Evolutionary conservation across 106 monocot species (phyloP).

Genomic region (Iris macrosiphon): DNA sequence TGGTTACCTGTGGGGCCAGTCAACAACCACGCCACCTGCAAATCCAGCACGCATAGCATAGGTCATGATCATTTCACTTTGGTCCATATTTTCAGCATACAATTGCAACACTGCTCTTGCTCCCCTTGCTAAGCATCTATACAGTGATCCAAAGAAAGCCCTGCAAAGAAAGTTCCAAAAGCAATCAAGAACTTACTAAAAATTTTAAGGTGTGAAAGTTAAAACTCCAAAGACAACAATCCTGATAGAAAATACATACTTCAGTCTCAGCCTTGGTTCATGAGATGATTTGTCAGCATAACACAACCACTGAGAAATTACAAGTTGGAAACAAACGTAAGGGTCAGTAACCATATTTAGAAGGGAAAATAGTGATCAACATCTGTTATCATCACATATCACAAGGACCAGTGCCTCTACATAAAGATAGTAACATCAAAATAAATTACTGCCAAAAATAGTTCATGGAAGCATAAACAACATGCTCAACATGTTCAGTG

Average conservation of each 20-base stretch:
- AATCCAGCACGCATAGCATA: conserved; percentile 95
- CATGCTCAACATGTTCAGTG: too few species aligned
- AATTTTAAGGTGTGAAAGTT: neutral
- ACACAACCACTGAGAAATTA: conserved; percentile 80
- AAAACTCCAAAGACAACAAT: neutral
- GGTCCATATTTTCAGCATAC: conserved; percentile 94
- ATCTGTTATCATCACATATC: neutral
- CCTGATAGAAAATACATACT: conserved; percentile 36
- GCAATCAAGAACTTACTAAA: neutral
- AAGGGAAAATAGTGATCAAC: neutral
- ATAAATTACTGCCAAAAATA: too few species aligned
- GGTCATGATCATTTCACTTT: conserved; percentile 95
- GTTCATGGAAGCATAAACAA: too few species aligned
- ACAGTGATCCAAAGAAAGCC: conserved; percentile 92
- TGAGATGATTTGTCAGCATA: conserved; percentile 96
- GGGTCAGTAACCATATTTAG: neutral
- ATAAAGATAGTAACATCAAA: too few species aligned
- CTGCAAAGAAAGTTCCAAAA: conserved; percentile 23
- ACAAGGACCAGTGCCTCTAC: neutral
- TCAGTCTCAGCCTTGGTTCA: conserved; percentile 83
- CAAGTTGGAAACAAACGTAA: neutral
- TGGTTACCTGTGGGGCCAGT: conserved; percentile 85
- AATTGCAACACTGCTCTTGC: conserved; percentile 94
- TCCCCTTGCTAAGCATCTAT: conserved; percentile 90
- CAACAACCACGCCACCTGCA: conserved; percentile 92